Conservation (phyloP, 2,329 filamentous ascomycete species). For the Sarocladium oryzae region DNA sequence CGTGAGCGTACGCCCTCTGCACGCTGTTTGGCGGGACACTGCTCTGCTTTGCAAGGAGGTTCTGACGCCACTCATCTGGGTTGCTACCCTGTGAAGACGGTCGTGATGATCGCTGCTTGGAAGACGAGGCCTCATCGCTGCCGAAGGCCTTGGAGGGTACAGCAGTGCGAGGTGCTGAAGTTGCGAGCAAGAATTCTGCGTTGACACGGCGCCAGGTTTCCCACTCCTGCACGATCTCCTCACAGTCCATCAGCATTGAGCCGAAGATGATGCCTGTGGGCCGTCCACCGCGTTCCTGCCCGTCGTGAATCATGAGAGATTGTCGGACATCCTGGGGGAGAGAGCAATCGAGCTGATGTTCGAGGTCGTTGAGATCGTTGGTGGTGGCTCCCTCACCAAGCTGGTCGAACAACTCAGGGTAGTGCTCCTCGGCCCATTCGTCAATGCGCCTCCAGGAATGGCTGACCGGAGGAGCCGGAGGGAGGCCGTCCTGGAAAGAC, state of each 20-base stretch:
- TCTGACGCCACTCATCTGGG: slow-evolving; percentile 69
- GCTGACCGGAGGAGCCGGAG: slow-evolving; percentile 76
- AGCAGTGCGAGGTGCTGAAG: slow-evolving; percentile 49
- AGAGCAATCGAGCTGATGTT: slow-evolving; percentile 91
- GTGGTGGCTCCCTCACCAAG: slow-evolving; percentile 84
- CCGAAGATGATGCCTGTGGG: slow-evolving; percentile 92
- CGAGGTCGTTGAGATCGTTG: slow-evolving; percentile 94
- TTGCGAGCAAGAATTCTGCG: slow-evolving; percentile 72
- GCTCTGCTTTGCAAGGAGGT: slow-evolving; percentile 76
- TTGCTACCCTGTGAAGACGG: slow-evolving; percentile 45
- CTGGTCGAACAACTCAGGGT: slow-evolving; percentile 89
- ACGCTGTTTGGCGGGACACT: slow-evolving; percentile 81
- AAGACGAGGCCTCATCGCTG: slow-evolving; percentile 61
- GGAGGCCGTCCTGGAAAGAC: slow-evolving; percentile 84
- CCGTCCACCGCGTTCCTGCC: slow-evolving; percentile 87
- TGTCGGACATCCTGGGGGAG: slow-evolving; percentile 90
- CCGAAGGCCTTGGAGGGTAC: slow-evolving; percentile 66
- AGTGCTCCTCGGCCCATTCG: slow-evolving; percentile 88
- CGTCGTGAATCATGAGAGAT: slow-evolving; percentile 84
- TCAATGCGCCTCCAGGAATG: slow-evolving; percentile 97
- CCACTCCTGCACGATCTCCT: slow-evolving; percentile 98
- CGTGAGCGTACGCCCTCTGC: slow-evolving; percentile 88
- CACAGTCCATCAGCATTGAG: slow-evolving; percentile 93
- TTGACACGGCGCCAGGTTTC: slow-evolving; percentile 94
- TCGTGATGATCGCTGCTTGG: slow-evolving; percentile 46